Percentiles rank a stretch among this genome's conserved stretches.
phyloP scores from a whole-genome alignment of 1,284 basidiomycete genomes.

The Rhodofomes roseus region DNA sequence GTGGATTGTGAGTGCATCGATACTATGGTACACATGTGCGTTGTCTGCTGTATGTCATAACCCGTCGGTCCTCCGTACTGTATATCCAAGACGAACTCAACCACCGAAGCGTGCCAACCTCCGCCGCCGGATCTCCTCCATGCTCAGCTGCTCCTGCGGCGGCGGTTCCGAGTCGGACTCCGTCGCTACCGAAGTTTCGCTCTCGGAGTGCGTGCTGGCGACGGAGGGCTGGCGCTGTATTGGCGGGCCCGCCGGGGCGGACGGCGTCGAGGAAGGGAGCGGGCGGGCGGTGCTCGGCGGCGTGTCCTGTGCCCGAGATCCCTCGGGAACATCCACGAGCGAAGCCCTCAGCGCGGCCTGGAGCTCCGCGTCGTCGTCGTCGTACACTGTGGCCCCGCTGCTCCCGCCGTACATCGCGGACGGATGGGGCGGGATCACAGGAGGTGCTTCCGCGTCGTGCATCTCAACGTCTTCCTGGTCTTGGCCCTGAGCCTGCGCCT shows the following conservation, averaged over 20 bases:
- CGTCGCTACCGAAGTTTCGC: constrained; percentile 23
- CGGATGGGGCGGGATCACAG: constrained; percentile 7
- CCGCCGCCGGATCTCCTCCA: constrained; percentile 76
- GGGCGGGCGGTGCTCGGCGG: constrained; percentile 18
- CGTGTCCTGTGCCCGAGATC: constrained; percentile 38
- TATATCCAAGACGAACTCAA: constrained; percentile 15
- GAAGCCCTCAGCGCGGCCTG: constrained; percentile 84
- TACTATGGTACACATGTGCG: background rate
- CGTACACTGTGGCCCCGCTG: constrained; percentile 53
- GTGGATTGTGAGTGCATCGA: background rate
- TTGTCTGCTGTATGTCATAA: background rate
- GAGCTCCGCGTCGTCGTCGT: constrained; percentile 84
- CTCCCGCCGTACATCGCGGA: constrained; percentile 18
- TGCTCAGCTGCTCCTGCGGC: constrained; percentile 38
- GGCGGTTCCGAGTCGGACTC: constrained; percentile 25
- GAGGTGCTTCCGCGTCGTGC: constrained; percentile 7
- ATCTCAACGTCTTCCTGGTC: constrained; percentile 27
- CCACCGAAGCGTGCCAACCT: constrained; percentile 76
- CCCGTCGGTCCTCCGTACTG: background rate
- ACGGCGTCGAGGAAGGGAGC: constrained; percentile 11
- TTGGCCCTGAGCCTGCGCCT: constrained; percentile 23
- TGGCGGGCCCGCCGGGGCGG: constrained; percentile 13
- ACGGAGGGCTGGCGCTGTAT: constrained; percentile 10
- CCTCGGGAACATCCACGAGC: constrained; percentile 62
- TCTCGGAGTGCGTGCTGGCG: constrained; percentile 11